phyloP scores from a whole-genome alignment of 202 grass and related monocot species.

The Hordeum pubiflorum region DNA sequence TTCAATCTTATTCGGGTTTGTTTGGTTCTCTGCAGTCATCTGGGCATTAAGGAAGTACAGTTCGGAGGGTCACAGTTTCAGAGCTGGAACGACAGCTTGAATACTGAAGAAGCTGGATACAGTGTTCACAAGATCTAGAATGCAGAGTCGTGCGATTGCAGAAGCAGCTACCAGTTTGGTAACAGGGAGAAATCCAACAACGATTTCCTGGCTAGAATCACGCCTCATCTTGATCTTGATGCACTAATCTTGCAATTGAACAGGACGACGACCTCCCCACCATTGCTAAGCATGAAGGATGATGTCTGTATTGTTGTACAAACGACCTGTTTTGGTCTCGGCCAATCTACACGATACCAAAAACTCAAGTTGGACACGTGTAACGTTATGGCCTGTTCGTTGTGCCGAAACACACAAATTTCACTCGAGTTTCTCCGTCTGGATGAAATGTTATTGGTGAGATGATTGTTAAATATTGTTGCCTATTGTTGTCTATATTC shows the following conservation, averaged over 20 bases:
- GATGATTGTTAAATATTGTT: too few species aligned
- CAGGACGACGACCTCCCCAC: neutral
- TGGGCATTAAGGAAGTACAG: conserved; percentile 82
- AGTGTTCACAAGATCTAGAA: conserved; percentile 66
- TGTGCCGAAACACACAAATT: too few species aligned
- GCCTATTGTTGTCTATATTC: too few species aligned
- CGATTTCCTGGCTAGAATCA: neutral
- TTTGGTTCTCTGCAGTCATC: conserved; percentile 48
- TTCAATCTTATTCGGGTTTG: conserved; percentile 21
- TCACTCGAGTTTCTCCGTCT: too few species aligned
- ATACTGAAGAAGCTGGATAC: conserved; percentile 64
- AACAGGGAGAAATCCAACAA: neutral
- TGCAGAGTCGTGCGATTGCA: neutral
- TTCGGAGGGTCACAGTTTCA: conserved; percentile 75
- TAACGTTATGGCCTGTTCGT: too few species aligned
- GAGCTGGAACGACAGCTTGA: conserved; percentile 72
- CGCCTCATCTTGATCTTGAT: neutral
- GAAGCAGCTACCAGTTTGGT: conserved; percentile 12
- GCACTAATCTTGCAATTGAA: neutral
- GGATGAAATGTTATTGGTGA: too few species aligned
- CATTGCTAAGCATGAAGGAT: neutral
- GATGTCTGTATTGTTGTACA: too few species aligned
- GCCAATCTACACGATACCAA: too few species aligned
- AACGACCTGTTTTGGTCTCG: too few species aligned
- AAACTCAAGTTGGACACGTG: too few species aligned